Percentiles rank a stretch among this genome's conserved stretches.
Evolutionary conservation across 2,329 filamentous ascomycete species (phyloP).

Genomic region (Fusarium sulawesiense): DNA sequence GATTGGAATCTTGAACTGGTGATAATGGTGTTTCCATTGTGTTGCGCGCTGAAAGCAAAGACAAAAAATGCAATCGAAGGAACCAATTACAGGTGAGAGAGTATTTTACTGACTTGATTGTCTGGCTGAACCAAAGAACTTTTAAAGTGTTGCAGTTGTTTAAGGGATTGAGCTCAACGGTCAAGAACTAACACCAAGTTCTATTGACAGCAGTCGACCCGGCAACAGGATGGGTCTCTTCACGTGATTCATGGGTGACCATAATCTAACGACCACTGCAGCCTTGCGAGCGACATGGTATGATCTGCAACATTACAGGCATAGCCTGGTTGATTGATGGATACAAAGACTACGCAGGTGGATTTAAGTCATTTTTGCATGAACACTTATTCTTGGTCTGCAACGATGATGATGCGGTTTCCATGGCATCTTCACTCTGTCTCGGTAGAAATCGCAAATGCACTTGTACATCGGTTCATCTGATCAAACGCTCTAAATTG

Average conservation of each 20-base stretch:
- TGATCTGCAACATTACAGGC: background rate
- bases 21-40: constrained; percentile 47
- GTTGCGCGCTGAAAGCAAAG: constrained; percentile 37
- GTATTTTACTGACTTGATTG: constrained; percentile 5
- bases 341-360: background rate
- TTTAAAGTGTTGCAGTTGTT: constrained; percentile 28
- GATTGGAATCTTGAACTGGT: constrained; percentile 40
- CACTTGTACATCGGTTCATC: constrained; percentile 16
- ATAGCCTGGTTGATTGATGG: background rate
- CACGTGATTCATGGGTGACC: constrained; percentile 17
- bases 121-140: constrained; percentile 16
- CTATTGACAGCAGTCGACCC: constrained; percentile 37
- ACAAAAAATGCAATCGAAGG: constrained; percentile 21
- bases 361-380: background rate
- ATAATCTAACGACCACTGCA: constrained; percentile 2
- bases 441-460: background rate
- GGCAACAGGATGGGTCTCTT: constrained; percentile 25
- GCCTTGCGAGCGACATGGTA: constrained; percentile 7
- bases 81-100: constrained; percentile 2
- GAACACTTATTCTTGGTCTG: background rate
- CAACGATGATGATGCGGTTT: background rate
- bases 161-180: constrained; percentile 25
- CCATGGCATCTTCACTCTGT: background rate
- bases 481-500: constrained; percentile 41
- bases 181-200: constrained; percentile 23